Evolutionary conservation across 345 rosid genomes (phyloP).

Genomic region (Murraya paniculata): DNA sequence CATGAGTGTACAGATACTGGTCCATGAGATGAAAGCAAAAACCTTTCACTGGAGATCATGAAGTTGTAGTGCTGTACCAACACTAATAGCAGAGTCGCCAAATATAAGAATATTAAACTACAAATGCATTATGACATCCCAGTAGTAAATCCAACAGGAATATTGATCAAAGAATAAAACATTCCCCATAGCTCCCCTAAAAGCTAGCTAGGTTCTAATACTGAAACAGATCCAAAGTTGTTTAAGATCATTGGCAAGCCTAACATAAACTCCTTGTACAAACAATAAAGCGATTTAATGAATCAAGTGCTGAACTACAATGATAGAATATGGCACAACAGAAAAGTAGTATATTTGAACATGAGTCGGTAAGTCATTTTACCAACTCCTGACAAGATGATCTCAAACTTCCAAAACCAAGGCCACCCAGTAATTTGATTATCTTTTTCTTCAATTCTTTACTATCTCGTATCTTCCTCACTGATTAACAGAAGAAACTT

Average conservation of each 20-base stretch:
- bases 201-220: background rate
- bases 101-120: no score
- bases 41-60: background rate
- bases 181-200: background rate
- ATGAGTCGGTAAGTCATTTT: background rate
- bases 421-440: background rate
- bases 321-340: background rate
- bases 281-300: background rate
- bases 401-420: background rate
- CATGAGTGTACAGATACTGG: conserved; percentile 13
- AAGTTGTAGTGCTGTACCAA: background rate
- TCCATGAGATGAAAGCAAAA: background rate
- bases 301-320: background rate
- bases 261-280: background rate
- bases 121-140: background rate
- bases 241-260: background rate
- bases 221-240: background rate
- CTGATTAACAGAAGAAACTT: background rate
- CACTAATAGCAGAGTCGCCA: background rate
- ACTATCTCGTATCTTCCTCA: background rate
- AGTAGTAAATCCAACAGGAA: background rate
- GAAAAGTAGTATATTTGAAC: background rate
- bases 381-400: background rate
- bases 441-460: background rate
- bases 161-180: background rate